These are phyloP conservation scores for Scedosporium aurantiacum DNA, from an alignment of 2,329 filamentous ascomycete genomes.

Conservation along the genomic window DNA sequence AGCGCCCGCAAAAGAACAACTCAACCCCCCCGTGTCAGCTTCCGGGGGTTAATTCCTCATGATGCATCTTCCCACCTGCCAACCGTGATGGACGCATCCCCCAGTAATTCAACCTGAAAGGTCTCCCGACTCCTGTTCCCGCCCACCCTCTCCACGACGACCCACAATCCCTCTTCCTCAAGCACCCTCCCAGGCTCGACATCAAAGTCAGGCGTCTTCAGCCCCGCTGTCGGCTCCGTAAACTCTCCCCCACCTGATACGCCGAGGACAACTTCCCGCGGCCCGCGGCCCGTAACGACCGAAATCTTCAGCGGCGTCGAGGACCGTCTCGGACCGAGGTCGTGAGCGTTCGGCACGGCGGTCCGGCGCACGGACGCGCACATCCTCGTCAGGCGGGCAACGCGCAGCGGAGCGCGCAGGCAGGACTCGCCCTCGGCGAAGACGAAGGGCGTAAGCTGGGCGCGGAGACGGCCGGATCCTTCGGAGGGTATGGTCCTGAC, in stretches of 20 bases:
- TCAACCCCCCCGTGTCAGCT: not conserved
- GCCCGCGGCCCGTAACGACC: conserved; percentile 61
- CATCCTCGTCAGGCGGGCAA: conserved; percentile 46
- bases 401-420: conserved; percentile 27
- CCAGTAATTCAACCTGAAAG: conserved; percentile 43
- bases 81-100: conserved; percentile 33
- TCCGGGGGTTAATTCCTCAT: too few species aligned
- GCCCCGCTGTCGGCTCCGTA: conserved; percentile 52
- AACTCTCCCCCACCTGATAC: conserved; percentile 65
- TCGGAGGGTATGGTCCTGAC: conserved; percentile 57
- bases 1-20: not conserved
- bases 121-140: conserved; percentile 28
- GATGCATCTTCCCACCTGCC: conserved; percentile 29
- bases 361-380: conserved; percentile 20
- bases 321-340: conserved; percentile 20
- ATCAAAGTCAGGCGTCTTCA: conserved; percentile 65
- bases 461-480: conserved; percentile 61
- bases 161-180: conserved; percentile 52
- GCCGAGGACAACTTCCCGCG: conserved; percentile 53
- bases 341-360: conserved; percentile 3
- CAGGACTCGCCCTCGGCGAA: conserved; percentile 33
- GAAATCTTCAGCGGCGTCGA: conserved; percentile 54
- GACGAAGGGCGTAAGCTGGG: conserved; percentile 43
- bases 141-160: conserved; percentile 74
- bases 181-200: conserved; percentile 52